A percentile compares a stretch with the other conserved stretches of the same genome.
phyloP scores from a whole-genome alignment of 2,329 filamentous ascomycete genomes.

The Plectosphaerella cucumerina region DNA sequence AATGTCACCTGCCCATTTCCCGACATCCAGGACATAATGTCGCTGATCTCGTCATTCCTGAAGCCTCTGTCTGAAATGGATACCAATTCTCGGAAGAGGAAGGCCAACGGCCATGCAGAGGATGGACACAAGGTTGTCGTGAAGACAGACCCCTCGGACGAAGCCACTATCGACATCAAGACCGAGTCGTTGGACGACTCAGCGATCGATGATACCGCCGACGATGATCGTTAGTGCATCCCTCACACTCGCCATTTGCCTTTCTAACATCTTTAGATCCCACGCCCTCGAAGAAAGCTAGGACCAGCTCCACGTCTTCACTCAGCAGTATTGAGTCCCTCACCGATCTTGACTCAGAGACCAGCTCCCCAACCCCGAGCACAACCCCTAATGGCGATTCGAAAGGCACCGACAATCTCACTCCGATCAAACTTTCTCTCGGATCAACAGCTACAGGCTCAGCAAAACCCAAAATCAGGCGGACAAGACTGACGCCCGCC shows the following conservation, averaged over 20 bases:
- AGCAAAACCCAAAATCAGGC: slow-evolving; percentile 22
- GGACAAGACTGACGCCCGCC: slow-evolving; percentile 35
- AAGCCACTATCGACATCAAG: background rate
- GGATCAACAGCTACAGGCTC: slow-evolving; percentile 3
- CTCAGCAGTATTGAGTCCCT: slow-evolving; percentile 18
- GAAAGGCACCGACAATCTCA: background rate
- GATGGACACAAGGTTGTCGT: background rate
- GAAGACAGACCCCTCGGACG: background rate
- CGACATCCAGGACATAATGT: background rate
- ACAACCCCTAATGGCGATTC: slow-evolving; percentile 9
- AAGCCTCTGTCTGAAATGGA: slow-evolving; percentile 48
- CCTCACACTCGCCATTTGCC: background rate
- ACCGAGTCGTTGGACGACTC: background rate
- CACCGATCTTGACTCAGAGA: slow-evolving; percentile 37
- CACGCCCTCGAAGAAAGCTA: slow-evolving; percentile 2
- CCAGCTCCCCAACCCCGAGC: slow-evolving; percentile 27
- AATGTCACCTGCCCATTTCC: background rate
- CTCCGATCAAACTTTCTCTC: slow-evolving; percentile 3
- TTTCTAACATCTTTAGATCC: background rate
- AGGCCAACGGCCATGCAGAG: background rate
- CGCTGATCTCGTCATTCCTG: background rate
- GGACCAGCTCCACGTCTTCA: slow-evolving; percentile 9
- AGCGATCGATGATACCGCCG: background rate
- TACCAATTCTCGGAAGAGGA: slow-evolving; percentile 34
- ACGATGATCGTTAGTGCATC: background rate